Evolutionary conservation across 179 eudicot species (phyloP), one percentile per base, ranked within the genome.

Genomic region (Beta lomatogona): DNA sequence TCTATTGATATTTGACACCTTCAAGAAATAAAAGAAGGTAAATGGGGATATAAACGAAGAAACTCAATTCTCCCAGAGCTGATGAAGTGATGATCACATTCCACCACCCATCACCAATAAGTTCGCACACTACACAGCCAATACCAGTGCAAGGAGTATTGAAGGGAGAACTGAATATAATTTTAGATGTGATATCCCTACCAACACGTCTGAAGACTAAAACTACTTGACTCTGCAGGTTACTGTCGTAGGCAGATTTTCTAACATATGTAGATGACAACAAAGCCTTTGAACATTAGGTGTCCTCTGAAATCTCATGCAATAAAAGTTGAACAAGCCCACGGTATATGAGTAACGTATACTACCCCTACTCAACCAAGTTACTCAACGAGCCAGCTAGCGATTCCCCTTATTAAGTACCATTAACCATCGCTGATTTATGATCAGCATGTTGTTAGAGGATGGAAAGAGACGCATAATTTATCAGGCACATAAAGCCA

Each of bases 401-500:
- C 73, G 19, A n/a, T 15, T 45, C 44, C 6, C 22, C 53, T 46
- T 28, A 77, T n/a, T 36, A 3, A 70, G 4, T 50, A 54, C 21
- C 57, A 36, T 25, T 16, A 28, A 16, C 19, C 19, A 77, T 57
- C 41, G 16, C 76, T 45, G 18, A 77, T 59, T n/a, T 11, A 59
- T 45, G 55, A 55, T 8, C 22, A 70, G 71, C 50, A 45, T 14
- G 19, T 25, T 25, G 28, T 25, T 25, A 25, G 28, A 25, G 28
- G 28, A 25, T 25, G 28, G 28, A 25, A 4, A 28, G 66, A 44
- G 50, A 45, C 68, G 12, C 15, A 46, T 19, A 76, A 4, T 16
- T 60, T 18, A 22, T n/a, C 64, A 79, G 31, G 44, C n/a, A 66
- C 65, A 25, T 67, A 77, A 76, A 53, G 60, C 54, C 57, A 22